Conservation (phyloP, 164 flowering plant species). For the Santalum album region DNA sequence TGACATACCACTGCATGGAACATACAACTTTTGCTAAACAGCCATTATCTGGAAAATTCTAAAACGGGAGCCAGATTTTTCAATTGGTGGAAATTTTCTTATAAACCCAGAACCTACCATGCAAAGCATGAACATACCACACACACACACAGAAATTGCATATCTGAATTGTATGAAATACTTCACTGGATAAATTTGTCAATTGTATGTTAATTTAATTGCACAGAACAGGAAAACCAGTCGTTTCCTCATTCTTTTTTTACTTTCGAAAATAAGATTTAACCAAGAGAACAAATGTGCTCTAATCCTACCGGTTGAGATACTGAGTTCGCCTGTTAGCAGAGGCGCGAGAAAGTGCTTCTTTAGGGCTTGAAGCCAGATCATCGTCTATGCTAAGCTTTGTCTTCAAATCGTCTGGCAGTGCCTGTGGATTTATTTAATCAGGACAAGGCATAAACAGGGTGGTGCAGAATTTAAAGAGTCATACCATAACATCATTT, state of each 20-base stretch:
- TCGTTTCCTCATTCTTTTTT: too few relatives aligned
- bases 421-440: slow-evolving; percentile 1
- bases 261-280: too few relatives aligned
- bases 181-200: too few relatives aligned
- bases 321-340: neutral
- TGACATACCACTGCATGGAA: neutral
- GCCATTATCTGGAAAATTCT: neutral
- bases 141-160: too few relatives aligned
- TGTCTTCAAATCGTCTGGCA: slow-evolving; percentile 8
- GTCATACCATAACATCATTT: slow-evolving; percentile 6
- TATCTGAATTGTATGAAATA: too few relatives aligned
- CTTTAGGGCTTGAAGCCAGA: slow-evolving; percentile 4
- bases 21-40: neutral
- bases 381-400: slow-evolving; percentile 7
- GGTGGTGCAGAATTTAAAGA: neutral
- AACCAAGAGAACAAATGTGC: neutral
- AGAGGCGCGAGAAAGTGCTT: slow-evolving; percentile 4
- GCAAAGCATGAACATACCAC: too few relatives aligned
- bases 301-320: neutral
- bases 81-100: neutral
- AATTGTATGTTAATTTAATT: too few relatives aligned
- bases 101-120: too few relatives aligned
- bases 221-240: too few relatives aligned
- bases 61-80: neutral
- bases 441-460: neutral